phyloP scores from a whole-genome alignment of 805 yeast species.

The Tetrapisispora namnaoensis region DNA sequence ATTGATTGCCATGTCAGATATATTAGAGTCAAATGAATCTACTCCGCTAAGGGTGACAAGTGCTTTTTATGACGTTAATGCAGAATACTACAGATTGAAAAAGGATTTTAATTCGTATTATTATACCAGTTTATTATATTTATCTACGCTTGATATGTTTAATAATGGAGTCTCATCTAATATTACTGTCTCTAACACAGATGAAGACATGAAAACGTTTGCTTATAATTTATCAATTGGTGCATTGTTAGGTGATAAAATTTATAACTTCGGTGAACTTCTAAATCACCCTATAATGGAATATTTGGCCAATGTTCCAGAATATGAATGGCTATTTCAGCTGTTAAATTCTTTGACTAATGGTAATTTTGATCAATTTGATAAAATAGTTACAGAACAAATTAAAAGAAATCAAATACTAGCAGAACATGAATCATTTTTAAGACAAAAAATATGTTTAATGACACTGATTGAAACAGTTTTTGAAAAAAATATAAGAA shows the following conservation, averaged over 20 bases:
- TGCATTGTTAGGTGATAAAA: conserved; percentile 82
- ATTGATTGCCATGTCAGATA: conserved; percentile 49
- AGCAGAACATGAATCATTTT: conserved; percentile 47
- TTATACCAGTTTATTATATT: conserved; percentile 67
- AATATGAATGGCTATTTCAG: conserved; percentile 61
- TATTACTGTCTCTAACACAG: neutral
- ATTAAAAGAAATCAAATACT: conserved; percentile 47
- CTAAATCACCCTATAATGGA: conserved; percentile 77
- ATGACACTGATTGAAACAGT: conserved; percentile 86
- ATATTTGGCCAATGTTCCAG: conserved; percentile 36
- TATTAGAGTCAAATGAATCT: conserved; percentile 48
- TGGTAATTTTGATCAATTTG: conserved; percentile 67
- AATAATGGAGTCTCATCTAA: conserved; percentile 1
- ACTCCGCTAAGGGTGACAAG: conserved; percentile 62
- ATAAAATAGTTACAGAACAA: conserved; percentile 34
- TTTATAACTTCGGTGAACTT: conserved; percentile 93
- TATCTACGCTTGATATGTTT: conserved; percentile 44
- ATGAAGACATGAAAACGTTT: conserved; percentile 35
- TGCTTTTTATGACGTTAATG: conserved; percentile 70
- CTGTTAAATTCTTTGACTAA: conserved; percentile 61
- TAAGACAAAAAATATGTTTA: conserved; percentile 83
- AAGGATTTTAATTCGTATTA: conserved; percentile 77
- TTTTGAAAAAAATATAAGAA: conserved; percentile 67
- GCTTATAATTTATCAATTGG: conserved; percentile 75
- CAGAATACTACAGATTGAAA: conserved; percentile 64